Evolutionary conservation across 345 rosid species (phyloP), one percentile per base, ranked within the genome.

Genomic region (Heritiera fomes): DNA sequence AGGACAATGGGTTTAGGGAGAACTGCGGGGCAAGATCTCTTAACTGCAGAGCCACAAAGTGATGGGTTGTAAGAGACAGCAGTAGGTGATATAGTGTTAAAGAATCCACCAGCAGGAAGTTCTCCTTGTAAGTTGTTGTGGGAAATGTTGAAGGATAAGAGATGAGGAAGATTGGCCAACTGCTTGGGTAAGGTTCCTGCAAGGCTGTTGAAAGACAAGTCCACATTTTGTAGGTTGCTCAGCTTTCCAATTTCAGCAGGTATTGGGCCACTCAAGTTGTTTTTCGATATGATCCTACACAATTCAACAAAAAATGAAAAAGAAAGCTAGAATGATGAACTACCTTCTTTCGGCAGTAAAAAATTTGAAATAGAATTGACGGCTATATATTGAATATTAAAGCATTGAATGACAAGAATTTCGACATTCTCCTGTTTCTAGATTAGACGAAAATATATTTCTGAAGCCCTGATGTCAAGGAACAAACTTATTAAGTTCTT

Each of bases 1-100:
- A 95, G 91, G 82, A 95, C 99, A 50, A 93, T 92, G 56, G 99
- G 99, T 83, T 95, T 95, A 38, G 97, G 98, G 76, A 88, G 87
- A 62, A 91, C 93, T 3, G 91, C 88, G 15, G 94, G 93, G 82
- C 99, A 95, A 72, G 99, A 91, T 71, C 82, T 90, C 58, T 89
- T 93, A 78, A 88, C 98, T 40, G 87, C 90, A 67, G 98, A 79
- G 32, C 99, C 98, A 60, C 99, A 95, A 50, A 95, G 97, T 23
- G 89, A 87, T 2, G 94, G 93, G 84, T 95, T 95, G 34, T 89
- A 91, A 49, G 84, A 81, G 72, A 95, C 91, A 2, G 98, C 90
- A 58, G 80, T 80, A 11, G 98, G 93, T 2, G 94, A 82, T 65
- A 95, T 86, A 59, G 92, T 87, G 83, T 93, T 95, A 77, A 95